Evolutionary conservation across 192 early-diverging fungal species (phyloP), one percentile per base, ranked within the genome.

Genomic region (Coemansia aciculifera): DNA sequence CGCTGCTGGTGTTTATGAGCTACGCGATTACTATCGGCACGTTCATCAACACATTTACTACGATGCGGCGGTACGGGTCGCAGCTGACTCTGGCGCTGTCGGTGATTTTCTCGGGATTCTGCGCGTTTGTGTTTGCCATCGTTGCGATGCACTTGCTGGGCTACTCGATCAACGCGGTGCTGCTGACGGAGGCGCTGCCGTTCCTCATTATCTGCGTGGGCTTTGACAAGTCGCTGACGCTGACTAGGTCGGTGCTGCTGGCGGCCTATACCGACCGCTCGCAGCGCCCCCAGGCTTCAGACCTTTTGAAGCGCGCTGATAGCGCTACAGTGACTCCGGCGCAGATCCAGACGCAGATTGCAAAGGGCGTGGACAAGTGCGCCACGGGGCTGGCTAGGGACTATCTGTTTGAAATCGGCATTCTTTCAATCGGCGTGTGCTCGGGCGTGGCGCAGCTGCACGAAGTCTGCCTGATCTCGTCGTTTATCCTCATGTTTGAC

Each of bases 121-220:
- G 89, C 67, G 88, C 92, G 0, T 93, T 93, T 66, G 87, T 92
- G 74, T 84, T 88, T 62, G 89, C 92, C 7, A 82, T 92, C 42
- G 79, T 87, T 42, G 86, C 89, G 13, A 86, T 89, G n/a, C 88
- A 88, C 72, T 59, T 86, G 21, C 79, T 93, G 31, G 90, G 90
- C 5, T 85, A 89, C 34, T 74, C 84, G 17, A 86, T 93, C 32
- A 88, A 90, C 79, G 87, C 88, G 4, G 87, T 90, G 24, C 85
- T 92, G 21, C 86, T 91, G 64, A 86, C 88, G 60, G 94, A 98
- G 79, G 93, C 94, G 9, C 86, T 95, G 69, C 95, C 95, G 5
- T 95, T 96, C 80, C 87, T 96, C 49, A 90, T 93, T 36, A 90
- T 95, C 52, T 93, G 92, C 31, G 89, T 98, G 31, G 94, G 94